Base-by-base conservation (phyloP, 257 asterid species). In the Mentha longifolia region DNA sequence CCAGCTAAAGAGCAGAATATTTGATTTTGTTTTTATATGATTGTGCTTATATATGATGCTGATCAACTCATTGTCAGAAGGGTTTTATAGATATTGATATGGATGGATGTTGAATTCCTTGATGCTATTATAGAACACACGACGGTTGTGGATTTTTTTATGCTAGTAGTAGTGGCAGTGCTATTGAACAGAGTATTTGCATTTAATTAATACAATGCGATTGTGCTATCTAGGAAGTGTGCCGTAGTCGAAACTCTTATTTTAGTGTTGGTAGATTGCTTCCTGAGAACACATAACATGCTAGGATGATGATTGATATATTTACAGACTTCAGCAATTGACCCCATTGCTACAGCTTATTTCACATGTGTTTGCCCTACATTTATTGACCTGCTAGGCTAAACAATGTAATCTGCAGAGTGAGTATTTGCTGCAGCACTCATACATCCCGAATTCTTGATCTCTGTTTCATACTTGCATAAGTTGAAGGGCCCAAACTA, bases 361-460 rank as follows among this genome's bases (percentile, higher is more conserved):
- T 33, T 33, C n/a, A n/a, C n/a, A n/a, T n/a, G n/a, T n/a, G n/a
- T n/a, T n/a, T n/a, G n/a, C 37, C 4, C 37, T 20, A 13, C 55
- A 63, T 22, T 20, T 4, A 17, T 16, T 42, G 56, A 63, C 3
- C 41, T 43, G 52, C 14, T 45, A 16, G 67, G 5, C 11, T 12
- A 61, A 16, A 61, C 35, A 3, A 9, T 10, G 31, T 16, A 61
- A 41, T 16, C 15, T 8, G 7, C 7, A 9, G 43, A 31, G 64
- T 31, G 6, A 15, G 33, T 42, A 11, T 46, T 0, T 37, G 9
- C 15, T 58, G 22, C 15, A 3, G 42, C 43, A 68, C 42, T 20
- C 10, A 67, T 54, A 51, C 37, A 67, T 41, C 58, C 66, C 58
- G 43, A 57, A 70, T 22, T 30, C 12, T 28, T 17, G 49, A 41